Evolutionary conservation across 129 eudicot species (phyloP).

Genomic region (Escallonia rubra): DNA sequence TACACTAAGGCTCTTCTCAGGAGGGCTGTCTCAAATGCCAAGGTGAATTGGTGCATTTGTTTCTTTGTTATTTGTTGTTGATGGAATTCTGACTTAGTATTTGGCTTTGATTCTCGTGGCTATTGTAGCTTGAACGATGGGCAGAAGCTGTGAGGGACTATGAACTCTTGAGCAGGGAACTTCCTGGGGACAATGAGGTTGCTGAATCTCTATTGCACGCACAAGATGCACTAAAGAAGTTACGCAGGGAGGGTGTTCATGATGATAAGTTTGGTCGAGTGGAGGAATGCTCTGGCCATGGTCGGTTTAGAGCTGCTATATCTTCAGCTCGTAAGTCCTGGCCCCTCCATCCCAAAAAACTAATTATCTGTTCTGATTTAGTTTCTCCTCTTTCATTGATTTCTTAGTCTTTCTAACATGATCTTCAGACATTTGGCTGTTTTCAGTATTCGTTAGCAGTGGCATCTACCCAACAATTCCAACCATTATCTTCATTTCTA

Average conservation of each 20-base stretch:
- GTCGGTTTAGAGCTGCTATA: constrained; percentile 18
- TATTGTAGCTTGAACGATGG: constrained; percentile 47
- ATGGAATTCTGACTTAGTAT: not conserved
- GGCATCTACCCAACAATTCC: not conserved
- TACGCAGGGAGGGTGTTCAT: constrained; percentile 14
- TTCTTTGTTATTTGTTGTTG: not conserved
- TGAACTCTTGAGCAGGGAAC: constrained; percentile 45
- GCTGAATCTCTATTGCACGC: constrained; percentile 44
- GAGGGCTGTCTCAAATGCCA: constrained; percentile 56
- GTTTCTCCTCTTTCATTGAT: not conserved
- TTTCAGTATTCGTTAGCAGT: not conserved
- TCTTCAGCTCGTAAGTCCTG: constrained; percentile 22
- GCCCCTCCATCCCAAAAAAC: not conserved
- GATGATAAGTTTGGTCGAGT: not conserved
- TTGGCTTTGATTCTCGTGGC: constrained; percentile 4
- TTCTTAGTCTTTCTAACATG: not conserved
- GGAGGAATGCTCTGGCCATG: constrained; percentile 23
- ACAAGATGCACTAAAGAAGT: constrained; percentile 46
- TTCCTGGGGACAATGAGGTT: constrained; percentile 52
- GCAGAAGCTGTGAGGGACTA: constrained; percentile 52
- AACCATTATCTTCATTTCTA: not conserved
- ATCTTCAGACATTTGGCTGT: not conserved
- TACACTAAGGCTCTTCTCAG: constrained; percentile 52
- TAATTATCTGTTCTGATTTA: not conserved
- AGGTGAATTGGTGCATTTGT: constrained; percentile 23